Percentiles rank a stretch among this genome's conserved stretches.
Conservation (phyloP, 306 rosid species). For the Erythrophleum fordii region DNA sequence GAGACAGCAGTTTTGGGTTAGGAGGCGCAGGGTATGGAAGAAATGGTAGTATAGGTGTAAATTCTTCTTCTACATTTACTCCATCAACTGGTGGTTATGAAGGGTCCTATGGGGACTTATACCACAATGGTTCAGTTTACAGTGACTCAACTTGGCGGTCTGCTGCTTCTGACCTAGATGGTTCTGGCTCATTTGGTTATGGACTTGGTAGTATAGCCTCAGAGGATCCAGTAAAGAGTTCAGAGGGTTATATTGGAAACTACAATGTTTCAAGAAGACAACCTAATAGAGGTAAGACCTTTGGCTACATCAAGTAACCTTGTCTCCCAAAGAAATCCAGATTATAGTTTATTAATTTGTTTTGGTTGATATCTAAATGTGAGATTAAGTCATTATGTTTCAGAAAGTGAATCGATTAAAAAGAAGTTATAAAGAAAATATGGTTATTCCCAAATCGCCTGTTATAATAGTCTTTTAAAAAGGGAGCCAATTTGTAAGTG, state of each 20-base stretch:
- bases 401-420: constrained; percentile 32
- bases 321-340: constrained; percentile 30
- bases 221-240: constrained; percentile 65
- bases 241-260: constrained; percentile 84
- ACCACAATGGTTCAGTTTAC: constrained; percentile 69
- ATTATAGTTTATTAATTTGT: constrained; percentile 5
- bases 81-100: constrained; percentile 70
- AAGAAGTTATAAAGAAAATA: constrained; percentile 24
- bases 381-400: constrained; percentile 25
- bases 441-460: constrained; percentile 6
- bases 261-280: constrained; percentile 85
- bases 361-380: constrained; percentile 33
- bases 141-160: constrained; percentile 85
- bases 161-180: constrained; percentile 78
- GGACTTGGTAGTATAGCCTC: constrained; percentile 78
- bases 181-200: constrained; percentile 76
- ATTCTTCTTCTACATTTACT: constrained; percentile 61
- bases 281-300: constrained; percentile 86
- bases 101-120: constrained; percentile 74
- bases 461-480: constrained; percentile 25
- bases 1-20: constrained; percentile 69
- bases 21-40: constrained; percentile 81
- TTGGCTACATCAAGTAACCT: constrained; percentile 39
- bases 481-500: constrained; percentile 12
- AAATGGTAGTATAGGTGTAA: constrained; percentile 54